Evolutionary conservation across 2,329 filamentous ascomycete genomes (phyloP), one percentile per base, ranked within the genome.

Genomic region (Trichophyton verrucosum): DNA sequence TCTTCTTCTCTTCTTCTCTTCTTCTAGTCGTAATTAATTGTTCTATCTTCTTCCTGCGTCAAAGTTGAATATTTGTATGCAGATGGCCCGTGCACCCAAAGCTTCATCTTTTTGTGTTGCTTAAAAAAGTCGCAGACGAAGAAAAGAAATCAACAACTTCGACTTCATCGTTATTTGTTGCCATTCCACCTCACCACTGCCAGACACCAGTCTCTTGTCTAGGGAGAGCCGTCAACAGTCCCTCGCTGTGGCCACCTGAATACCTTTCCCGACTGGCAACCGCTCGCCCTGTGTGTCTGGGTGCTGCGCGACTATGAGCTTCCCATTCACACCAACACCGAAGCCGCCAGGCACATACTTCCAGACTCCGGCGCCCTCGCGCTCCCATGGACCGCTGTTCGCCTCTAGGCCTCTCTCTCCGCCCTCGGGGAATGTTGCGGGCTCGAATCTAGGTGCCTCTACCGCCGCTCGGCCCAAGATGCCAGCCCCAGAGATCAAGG

Each of bases 341-440:
- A 68, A 73, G 69, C 70, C 73, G 60, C 71, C 75, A 65, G 74
- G 75, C 59, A 71, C 73, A 60, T 76, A 71, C 68, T 69, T 77
- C 65, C 68, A 74, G 67, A 71, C 75, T 65, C 70, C 72, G 61
- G 71, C 76, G 63, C 64, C 69, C 56, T 70, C 64, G 66, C 74
- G 63, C 64, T 72, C 62, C 64, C 73, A 66, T 72, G 74, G 64
- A 67, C 72, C 68, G 64, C 71, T 68, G 60, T 76, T 65, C 66
- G 70, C 65, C 59, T 65, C 66, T 59, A 68, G 63, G 62, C 63
- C 62, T 65, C 69, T 63, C 64, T 68, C 65, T 58, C 66, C 60
- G 8, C 22, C 61, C 13, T 36, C 49, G n/a, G 60, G 59, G 27
- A 47, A 59, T 30, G 40, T 51, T 42, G 42, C 59, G 24, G 59